phyloP scores from a whole-genome alignment of 208 protist genomes.

The Leishmania martiniquensis region DNA sequence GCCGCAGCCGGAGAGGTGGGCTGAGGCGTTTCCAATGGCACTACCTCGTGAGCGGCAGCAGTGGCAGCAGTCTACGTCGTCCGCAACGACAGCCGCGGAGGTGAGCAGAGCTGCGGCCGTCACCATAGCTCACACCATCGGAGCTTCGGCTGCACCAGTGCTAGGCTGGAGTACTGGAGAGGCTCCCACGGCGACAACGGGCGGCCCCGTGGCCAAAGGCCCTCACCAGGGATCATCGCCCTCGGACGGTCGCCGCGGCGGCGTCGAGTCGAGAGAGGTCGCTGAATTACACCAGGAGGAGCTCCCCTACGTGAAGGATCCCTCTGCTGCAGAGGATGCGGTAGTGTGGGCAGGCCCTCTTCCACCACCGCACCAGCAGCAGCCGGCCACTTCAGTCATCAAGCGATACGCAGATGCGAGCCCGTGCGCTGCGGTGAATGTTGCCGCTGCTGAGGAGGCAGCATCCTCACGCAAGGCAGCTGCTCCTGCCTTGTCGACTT shows the following conservation, averaged over 20 bases:
- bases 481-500: not conserved
- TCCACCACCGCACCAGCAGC: not conserved
- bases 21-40: not conserved
- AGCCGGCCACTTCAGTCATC: not conserved
- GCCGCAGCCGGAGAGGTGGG: conserved; percentile 4
- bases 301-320: too few species aligned
- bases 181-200: not conserved
- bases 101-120: not conserved
- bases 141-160: not conserved
- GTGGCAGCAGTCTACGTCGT: not conserved
- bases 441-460: not conserved
- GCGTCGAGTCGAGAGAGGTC: not conserved
- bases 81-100: not conserved
- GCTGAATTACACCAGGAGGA: not conserved
- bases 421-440: not conserved
- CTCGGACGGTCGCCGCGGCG: not conserved
- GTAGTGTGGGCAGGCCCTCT: not conserved
- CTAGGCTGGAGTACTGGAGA: not conserved
- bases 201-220: not conserved
- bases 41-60: not conserved
- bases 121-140: not conserved
- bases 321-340: not conserved
- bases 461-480: not conserved
- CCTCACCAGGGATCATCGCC: not conserved
- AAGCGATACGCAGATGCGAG: not conserved